Evolutionary conservation across 768 basidiomycete genomes (phyloP), one percentile per base, ranked within the genome.

Genomic region (Lactarius sanguifluus): DNA sequence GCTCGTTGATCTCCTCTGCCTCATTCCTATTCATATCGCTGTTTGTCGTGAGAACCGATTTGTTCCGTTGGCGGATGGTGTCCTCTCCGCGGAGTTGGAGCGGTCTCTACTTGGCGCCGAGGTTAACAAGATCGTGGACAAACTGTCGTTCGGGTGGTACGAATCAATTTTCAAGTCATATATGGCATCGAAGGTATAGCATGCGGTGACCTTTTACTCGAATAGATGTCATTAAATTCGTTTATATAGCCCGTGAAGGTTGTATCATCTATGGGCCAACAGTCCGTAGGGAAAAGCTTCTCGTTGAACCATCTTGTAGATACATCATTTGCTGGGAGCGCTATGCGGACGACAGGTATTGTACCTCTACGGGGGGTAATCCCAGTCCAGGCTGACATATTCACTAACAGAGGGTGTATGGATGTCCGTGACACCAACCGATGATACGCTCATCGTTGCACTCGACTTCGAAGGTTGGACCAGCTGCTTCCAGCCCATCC

Each of bases 141-240:
- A 66, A 57, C 71, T 87, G 4, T 80, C 83, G 0, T 80, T 87
- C 62, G 85, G 85, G 1, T 87, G 86, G 86, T 86, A 86, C 32
- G 86, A 87, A 66, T 83, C 83, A 2, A 75, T 87, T 9, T 84
- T 87, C 65, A 82, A 82, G 68, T 86, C 85, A 0, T 87, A 87
- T 62, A 82, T 84, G 82, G 82, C 83, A 0, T 59, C n/a, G n/a
- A n/a, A n/a, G n/a, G n/a, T n/a, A n/a, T n/a, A n/a, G n/a, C n/a
- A n/a, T n/a, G n/a, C n/a, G n/a, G n/a, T n/a, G n/a, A n/a, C n/a
- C n/a, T n/a, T n/a, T n/a, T n/a, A n/a, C n/a, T n/a, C n/a, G n/a
- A n/a, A n/a, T n/a, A n/a, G n/a, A n/a, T n/a, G n/a, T n/a, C n/a
- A n/a, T n/a, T n/a, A n/a, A n/a, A n/a, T n/a, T n/a, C n/a, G n/a